Evolutionary conservation across 257 asterid genomes (phyloP).

Genomic region (Misopates orontium): DNA sequence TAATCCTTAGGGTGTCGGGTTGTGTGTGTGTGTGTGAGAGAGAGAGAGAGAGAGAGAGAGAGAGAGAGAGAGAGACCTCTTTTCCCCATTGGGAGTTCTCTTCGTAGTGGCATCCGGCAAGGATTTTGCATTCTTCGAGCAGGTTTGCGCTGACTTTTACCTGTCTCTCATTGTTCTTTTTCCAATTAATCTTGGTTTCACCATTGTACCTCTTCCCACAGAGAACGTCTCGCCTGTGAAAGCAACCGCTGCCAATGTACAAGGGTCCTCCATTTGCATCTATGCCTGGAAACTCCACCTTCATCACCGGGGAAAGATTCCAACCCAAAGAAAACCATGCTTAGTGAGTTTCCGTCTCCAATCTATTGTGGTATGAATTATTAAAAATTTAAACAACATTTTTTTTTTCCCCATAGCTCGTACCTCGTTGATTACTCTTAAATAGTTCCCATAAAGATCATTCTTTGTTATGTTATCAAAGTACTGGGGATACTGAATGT

Average conservation of each 20-base stretch:
- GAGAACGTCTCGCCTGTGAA: slow-evolving; percentile 37
- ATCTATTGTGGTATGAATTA: not conserved
- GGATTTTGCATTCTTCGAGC: slow-evolving; percentile 23
- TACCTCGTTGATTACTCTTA: slow-evolving; percentile 27
- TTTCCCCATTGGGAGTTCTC: slow-evolving; percentile 39
- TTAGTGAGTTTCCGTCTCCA: slow-evolving; percentile 5
- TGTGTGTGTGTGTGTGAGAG: not conserved
- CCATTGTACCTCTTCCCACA: slow-evolving; percentile 26
- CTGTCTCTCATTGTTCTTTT: not conserved
- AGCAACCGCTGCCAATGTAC: slow-evolving; percentile 41
- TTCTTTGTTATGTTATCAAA: slow-evolving; percentile 30
- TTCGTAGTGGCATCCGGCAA: slow-evolving; percentile 32
- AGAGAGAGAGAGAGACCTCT: slow-evolving; percentile 23
- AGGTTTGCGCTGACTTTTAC: slow-evolving; percentile 7
- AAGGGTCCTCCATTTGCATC: slow-evolving; percentile 41
- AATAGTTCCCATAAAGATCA: slow-evolving; percentile 27
- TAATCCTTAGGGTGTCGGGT: too few species aligned
- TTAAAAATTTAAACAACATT: too few species aligned
- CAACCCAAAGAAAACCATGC: not conserved
- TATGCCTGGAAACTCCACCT: slow-evolving; percentile 34
- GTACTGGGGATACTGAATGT: slow-evolving; percentile 35
- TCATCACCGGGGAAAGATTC: not conserved
- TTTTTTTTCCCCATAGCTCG: not conserved
- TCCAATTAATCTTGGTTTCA: slow-evolving; percentile 23
- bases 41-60: slow-evolving; percentile 1